These are phyloP conservation scores for Leishmania martiniquensis DNA, from an alignment of 208 protist genomes.

Conservation along the genomic window DNA sequence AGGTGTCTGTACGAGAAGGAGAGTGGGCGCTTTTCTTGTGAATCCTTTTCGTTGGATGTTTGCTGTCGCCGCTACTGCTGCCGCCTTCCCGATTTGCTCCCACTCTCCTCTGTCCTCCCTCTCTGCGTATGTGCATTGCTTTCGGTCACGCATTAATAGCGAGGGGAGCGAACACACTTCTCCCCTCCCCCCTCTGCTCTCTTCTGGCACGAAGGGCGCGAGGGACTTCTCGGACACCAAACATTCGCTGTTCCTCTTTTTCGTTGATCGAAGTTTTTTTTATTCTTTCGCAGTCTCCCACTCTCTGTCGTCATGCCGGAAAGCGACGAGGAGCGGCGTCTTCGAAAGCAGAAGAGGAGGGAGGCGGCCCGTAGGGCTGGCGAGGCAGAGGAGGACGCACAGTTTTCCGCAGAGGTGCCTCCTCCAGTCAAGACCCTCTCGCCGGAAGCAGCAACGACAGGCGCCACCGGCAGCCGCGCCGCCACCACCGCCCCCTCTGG, in stretches of 20 bases:
- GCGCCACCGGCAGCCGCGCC: not conserved
- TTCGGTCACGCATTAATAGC: not conserved
- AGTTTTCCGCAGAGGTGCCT: not conserved
- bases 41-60: too few relatives aligned
- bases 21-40: too few relatives aligned
- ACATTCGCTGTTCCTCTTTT: not conserved
- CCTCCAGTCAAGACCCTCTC: not conserved
- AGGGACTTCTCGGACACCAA: not conserved
- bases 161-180: not conserved
- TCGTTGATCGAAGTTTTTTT: too few relatives aligned
- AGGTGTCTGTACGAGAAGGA: too few relatives aligned
- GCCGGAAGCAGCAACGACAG: not conserved
- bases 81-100: too few relatives aligned
- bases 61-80: too few relatives aligned
- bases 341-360: constrained; percentile 43
- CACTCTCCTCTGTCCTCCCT: not conserved
- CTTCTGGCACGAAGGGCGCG: not conserved
- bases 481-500: not conserved
- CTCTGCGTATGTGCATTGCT: not conserved
- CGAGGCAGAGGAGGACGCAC: not conserved
- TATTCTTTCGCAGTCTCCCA: not conserved
- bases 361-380: constrained; percentile 34
- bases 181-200: too few relatives aligned
- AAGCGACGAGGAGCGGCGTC: constrained; percentile 55
- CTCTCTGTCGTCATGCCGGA: constrained; percentile 1